A percentile compares a stretch with the other conserved stretches of the same genome.
Evolutionary conservation across 768 basidiomycete species (phyloP).

Genomic region (Neoboletus magnificus): DNA sequence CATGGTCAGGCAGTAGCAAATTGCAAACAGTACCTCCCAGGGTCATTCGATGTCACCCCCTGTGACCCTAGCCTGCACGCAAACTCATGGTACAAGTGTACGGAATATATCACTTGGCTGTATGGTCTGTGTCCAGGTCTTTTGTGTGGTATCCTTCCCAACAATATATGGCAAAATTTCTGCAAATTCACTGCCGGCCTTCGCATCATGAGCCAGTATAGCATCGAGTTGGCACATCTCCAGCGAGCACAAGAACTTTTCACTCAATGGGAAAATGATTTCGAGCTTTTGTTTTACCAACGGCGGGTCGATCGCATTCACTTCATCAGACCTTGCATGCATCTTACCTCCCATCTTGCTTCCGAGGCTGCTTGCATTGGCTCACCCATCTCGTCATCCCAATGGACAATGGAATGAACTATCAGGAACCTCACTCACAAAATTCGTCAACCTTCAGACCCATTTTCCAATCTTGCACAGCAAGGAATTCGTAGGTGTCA

Average conservation of each 20-base stretch:
- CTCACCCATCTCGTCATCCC: not conserved
- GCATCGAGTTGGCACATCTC: fast-evolving
- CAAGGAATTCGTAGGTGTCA: not conserved
- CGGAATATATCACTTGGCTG: no score
- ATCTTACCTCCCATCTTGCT: not conserved
- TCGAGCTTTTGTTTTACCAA: not conserved
- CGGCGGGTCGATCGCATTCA: not conserved
- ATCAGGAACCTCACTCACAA: not conserved
- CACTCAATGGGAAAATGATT: not conserved
- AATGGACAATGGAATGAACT: constrained; percentile 3
- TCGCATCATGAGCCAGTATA: not conserved
- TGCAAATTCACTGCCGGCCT: not conserved
- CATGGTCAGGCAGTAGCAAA: not conserved
- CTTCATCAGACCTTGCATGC: not conserved
- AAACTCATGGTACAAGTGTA: not conserved
- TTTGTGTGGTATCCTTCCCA: no score
- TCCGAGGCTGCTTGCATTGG: not conserved
- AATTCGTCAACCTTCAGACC: not conserved
- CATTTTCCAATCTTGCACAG: not conserved
- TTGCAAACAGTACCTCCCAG: not conserved
- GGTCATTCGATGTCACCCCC: not conserved
- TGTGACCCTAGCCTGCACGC: not conserved
- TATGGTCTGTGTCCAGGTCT: no score
- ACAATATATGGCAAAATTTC: not conserved
- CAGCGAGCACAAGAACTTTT: not conserved